Evolutionary conservation across 2,329 filamentous ascomycete genomes (phyloP), one percentile per base, ranked within the genome.

Genomic region (Coniochaeta prunicola): DNA sequence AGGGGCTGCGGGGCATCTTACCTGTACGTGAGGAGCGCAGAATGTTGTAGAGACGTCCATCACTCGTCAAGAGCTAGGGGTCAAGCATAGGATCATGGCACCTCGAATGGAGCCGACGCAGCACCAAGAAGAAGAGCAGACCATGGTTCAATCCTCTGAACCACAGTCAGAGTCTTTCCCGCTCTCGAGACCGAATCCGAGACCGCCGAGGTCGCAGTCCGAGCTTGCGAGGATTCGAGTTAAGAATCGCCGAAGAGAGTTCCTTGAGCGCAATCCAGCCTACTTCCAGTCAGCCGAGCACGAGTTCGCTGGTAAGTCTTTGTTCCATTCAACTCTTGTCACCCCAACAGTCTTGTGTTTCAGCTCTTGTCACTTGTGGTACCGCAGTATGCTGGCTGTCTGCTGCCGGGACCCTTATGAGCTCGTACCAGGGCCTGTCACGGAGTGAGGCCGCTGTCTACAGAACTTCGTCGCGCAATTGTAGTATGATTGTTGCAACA

Each of bases 181-280:
- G 9, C 10, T 70, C 58, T 67, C 68, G 5, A 75, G 68, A 60
- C 79, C 79, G 0, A 70, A 71, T 10, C 80, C 80, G 5, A 74
- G 80, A 24, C 73, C 73, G 0, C 72, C 73, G 1, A 76, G 69
- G 60, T 76, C 80, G 0, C 71, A 75, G 1, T 68, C 73, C 26
- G 71, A 74, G 53, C 62, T 68, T 4, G 74, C 73, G 4, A 76
- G 76, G 54, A 81, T 91, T 56, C 76, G 79, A 34, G 75, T 83
- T 28, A 91, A 89, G 73, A 96, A 96, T 73, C 82, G 91, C 56
- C 83, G 91, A 15, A 87, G 89, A 64, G 85, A 87, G 66, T 96
- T 91, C 68, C 79, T 96, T 26, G 82, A 87, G 61, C 77, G 82
- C 4, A 83, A 93, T 68, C 86, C 88, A 2, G 81, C 84, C 58